Conservation (phyloP, 495 filamentous ascomycete species). For the Penicillium nucicola region DNA sequence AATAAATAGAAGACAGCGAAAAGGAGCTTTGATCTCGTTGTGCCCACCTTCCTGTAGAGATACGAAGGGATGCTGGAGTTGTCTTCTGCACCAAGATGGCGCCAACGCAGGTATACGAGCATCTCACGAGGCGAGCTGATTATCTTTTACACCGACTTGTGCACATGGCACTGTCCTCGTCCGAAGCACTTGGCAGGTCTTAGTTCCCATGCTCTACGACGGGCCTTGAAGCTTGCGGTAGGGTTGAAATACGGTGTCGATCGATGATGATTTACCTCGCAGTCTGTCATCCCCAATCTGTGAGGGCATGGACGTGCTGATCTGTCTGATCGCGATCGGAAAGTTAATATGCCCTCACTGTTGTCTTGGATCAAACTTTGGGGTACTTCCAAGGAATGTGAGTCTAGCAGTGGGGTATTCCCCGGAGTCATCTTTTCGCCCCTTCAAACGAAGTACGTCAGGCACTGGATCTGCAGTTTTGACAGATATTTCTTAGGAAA, state of each 20-base stretch:
- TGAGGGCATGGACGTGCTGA: background rate
- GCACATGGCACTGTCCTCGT: constrained; percentile 4
- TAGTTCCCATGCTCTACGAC: background rate
- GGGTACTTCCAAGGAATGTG: background rate
- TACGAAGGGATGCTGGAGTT: background rate
- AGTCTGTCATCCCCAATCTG: constrained; percentile 9
- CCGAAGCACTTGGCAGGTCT: background rate
- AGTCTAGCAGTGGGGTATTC: too few relatives aligned
- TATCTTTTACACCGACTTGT: constrained; percentile 4
- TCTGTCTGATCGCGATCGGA: constrained; percentile 1
- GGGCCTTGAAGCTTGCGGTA: background rate
- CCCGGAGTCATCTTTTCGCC: too few relatives aligned
- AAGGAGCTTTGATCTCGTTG: background rate
- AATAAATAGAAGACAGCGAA: background rate
- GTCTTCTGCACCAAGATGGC: background rate
- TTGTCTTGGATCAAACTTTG: constrained; percentile 9
- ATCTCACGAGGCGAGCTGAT: background rate
- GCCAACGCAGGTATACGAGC: background rate
- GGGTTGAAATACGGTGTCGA: constrained; percentile 5
- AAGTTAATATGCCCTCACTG: constrained; percentile 1
- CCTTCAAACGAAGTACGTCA: too few relatives aligned
- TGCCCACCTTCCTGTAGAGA: background rate
- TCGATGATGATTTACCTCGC: constrained; percentile 18
- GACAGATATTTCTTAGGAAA: too few relatives aligned
- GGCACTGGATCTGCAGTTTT: too few relatives aligned